A percentile compares a stretch with the other conserved stretches of the same genome.
Conservation (phyloP, 2,329 filamentous ascomycete species). For the Diplodia seriata region DNA sequence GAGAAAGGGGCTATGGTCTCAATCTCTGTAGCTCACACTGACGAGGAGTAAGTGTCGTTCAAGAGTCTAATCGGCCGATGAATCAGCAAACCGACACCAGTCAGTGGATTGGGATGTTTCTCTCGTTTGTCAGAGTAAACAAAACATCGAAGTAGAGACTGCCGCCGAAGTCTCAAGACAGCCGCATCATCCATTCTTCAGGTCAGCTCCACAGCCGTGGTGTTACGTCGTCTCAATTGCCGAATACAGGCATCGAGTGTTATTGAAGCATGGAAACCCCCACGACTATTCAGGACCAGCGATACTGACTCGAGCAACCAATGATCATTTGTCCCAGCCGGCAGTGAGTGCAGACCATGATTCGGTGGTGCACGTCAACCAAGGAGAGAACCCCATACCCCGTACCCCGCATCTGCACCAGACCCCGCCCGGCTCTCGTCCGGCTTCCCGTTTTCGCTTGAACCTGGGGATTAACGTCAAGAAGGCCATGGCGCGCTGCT, state of each 20-base stretch:
- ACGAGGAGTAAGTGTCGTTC: neutral
- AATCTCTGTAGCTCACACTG: neutral
- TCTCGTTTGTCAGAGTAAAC: neutral
- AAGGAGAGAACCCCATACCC: constrained; percentile 4
- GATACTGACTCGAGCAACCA: constrained; percentile 1
- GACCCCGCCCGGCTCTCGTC: constrained; percentile 2
- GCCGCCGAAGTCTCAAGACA: too few relatives aligned
- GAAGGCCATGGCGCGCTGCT: neutral
- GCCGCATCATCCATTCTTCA: too few relatives aligned
- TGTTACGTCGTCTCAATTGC: too few relatives aligned
- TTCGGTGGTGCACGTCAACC: neutral
- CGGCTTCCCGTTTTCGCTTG: constrained; percentile 20
- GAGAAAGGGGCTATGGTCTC: neutral
- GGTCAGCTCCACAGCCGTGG: too few relatives aligned
- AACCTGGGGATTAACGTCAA: neutral
- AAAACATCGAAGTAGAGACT: neutral
- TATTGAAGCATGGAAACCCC: neutral
- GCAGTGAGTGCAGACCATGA: neutral
- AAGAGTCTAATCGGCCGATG: neutral
- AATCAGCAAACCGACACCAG: neutral
- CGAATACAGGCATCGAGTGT: too few relatives aligned
- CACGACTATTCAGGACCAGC: neutral
- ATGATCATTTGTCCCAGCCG: neutral
- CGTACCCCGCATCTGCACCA: constrained; percentile 11
- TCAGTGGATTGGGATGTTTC: neutral